phyloP scores from a whole-genome alignment of 2,329 filamentous ascomycete genomes.

The Hirsutella rhossiliensis region DNA sequence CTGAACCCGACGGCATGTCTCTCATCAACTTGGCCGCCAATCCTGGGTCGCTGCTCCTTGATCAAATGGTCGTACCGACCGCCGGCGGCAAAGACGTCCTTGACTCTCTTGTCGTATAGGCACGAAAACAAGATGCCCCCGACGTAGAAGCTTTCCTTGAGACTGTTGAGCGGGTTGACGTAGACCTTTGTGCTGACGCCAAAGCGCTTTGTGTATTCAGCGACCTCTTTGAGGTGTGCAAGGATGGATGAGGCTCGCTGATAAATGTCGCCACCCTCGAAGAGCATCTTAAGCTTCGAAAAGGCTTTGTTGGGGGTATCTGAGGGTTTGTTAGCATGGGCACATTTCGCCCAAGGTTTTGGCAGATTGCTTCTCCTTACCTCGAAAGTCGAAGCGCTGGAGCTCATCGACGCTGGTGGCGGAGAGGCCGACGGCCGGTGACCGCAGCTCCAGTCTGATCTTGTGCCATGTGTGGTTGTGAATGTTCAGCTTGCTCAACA shows the following conservation, averaged over 20 bases:
- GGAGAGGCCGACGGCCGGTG: conserved; percentile 68
- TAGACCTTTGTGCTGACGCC: conserved; percentile 69
- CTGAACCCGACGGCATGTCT: conserved; percentile 87
- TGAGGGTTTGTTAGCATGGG: conserved; percentile 14
- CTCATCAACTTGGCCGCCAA: conserved; percentile 47
- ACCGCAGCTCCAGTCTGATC: conserved; percentile 69
- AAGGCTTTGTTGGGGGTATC: conserved; percentile 46
- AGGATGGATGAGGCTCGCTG: conserved; percentile 67
- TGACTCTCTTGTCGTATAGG: conserved; percentile 71
- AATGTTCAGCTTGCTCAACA: conserved; percentile 78
- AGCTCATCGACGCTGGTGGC: conserved; percentile 87
- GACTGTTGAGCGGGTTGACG: conserved; percentile 71
- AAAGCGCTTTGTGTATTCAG: conserved; percentile 65
- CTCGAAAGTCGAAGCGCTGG: conserved; percentile 80
- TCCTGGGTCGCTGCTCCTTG: conserved; percentile 65
- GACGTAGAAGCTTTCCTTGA: conserved; percentile 84
- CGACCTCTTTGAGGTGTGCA: conserved; percentile 67
- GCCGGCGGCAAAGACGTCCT: conserved; percentile 83
- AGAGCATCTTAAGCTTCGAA: conserved; percentile 43
- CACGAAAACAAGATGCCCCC: conserved; percentile 85
- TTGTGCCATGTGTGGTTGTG: conserved; percentile 71
- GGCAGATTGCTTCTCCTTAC: conserved; percentile 25
- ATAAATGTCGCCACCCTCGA: conserved; percentile 53
- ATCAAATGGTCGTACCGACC: conserved; percentile 89
- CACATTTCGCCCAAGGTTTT: background rate